Evolutionary conservation across 2,329 filamentous ascomycete genomes (phyloP).

Genomic region (Sporothrix dimorphospora): DNA sequence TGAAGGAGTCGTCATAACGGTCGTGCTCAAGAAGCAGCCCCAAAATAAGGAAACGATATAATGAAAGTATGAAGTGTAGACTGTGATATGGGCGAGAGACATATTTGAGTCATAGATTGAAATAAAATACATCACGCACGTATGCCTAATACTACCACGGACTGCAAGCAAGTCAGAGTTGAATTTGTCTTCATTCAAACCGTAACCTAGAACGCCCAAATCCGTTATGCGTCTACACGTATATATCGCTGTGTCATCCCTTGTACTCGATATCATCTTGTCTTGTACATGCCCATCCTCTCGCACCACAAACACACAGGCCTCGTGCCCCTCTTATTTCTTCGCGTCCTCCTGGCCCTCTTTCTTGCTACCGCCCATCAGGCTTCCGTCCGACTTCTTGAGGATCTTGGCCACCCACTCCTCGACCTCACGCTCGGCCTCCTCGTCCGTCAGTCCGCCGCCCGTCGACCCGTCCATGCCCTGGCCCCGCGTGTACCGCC

Average conservation of each 20-base stretch:
- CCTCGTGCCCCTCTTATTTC: neutral
- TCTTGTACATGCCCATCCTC: neutral
- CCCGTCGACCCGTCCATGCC: constrained; percentile 31
- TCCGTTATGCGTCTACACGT: neutral
- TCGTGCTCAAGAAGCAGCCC: neutral
- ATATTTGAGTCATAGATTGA: neutral
- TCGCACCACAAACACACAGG: neutral
- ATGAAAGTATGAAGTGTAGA: neutral
- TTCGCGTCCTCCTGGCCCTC: neutral
- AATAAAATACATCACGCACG: no score
- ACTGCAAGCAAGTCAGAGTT: neutral
- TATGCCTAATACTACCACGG: no score
- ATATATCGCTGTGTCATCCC: neutral
- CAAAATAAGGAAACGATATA: neutral
- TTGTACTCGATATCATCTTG: no score
- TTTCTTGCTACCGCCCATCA: constrained; percentile 45
- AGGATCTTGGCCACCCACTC: constrained; percentile 64
- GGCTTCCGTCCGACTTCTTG: constrained; percentile 50
- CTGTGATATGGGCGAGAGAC: neutral
- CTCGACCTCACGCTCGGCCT: constrained; percentile 64
- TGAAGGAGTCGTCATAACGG: neutral
- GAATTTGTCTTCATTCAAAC: constrained; percentile 4
- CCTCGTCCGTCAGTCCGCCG: constrained; percentile 45
- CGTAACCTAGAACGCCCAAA: neutral
- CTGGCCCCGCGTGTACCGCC: constrained; percentile 42